Conservation (phyloP, 371 early-diverging fungal species). For the Umbelopsis sp. region DNA sequence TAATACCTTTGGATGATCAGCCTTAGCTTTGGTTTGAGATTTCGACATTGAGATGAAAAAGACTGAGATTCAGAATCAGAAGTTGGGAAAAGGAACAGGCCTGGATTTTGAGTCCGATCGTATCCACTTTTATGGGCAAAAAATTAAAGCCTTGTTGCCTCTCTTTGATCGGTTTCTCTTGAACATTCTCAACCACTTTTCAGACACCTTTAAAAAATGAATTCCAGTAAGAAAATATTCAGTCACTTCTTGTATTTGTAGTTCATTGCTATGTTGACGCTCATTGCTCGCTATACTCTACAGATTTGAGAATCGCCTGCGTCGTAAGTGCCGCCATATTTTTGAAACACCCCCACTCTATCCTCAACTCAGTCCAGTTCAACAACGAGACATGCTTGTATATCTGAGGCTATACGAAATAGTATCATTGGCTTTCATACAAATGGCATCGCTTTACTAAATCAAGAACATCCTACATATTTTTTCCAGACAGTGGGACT, state of each 20-base stretch:
- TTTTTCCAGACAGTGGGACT: constrained; percentile 76
- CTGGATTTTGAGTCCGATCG: not conserved
- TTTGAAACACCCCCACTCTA: not conserved
- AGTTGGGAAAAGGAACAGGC: constrained; percentile 19
- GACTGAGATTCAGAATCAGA: constrained; percentile 3
- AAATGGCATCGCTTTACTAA: not conserved
- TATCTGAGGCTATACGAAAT: no score
- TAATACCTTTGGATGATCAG: constrained; percentile 15
- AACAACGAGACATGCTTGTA: no score
- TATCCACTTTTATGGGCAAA: constrained; percentile 2
- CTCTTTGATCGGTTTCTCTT: not conserved
- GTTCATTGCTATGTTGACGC: not conserved
- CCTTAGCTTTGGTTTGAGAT: constrained; percentile 11
- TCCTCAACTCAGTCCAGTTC: not conserved
- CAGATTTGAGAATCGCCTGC: constrained; percentile 68
- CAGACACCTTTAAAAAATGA: not conserved
- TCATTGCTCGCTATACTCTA: not conserved
- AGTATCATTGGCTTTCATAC: no score
- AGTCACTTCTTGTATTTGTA: not conserved
- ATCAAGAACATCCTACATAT: not conserved
- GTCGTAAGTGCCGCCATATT: constrained; percentile 50
- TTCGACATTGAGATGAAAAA: not conserved
- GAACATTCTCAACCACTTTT: not conserved
- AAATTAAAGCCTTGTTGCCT: not conserved
- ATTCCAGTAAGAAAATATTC: not conserved